Percentiles rank a stretch among this genome's conserved stretches.
These are phyloP conservation scores for Leucosporidium yakuticum DNA, from an alignment of 768 basidiomycete genomes.

Conservation along the genomic window DNA sequence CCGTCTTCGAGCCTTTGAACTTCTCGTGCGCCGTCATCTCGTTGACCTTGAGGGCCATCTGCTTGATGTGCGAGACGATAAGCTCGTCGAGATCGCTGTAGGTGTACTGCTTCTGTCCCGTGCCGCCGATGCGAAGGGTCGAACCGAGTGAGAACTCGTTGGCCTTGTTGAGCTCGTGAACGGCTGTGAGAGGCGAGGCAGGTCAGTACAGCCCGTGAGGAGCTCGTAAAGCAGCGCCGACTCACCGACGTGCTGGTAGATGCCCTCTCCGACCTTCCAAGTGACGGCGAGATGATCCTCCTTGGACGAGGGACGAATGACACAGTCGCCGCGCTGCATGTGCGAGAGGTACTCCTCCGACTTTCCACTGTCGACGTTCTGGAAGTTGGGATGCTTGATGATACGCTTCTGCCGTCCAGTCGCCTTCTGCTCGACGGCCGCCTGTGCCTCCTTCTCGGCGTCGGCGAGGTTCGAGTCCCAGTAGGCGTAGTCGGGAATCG, in stretches of 20 bases:
- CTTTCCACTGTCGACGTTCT: conserved; percentile 81
- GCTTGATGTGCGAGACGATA: conserved; percentile 92
- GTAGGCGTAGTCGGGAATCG: conserved; percentile 38
- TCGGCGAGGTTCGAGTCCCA: conserved; percentile 38
- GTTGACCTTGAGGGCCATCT: conserved; percentile 86
- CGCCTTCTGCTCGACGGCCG: conserved; percentile 61
- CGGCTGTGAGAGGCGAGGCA: conserved; percentile 36
- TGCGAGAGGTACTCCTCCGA: conserved; percentile 84
- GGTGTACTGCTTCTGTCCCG: conserved; percentile 50
- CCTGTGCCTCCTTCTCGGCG: conserved; percentile 27
- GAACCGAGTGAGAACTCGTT: conserved; percentile 44
- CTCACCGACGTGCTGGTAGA: conserved; percentile 94
- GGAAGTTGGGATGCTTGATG: conserved; percentile 97
- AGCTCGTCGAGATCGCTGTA: conserved; percentile 94
- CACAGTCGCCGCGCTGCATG: conserved; percentile 89
- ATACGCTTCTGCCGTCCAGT: conserved; percentile 66
- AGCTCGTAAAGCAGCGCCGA: not conserved
- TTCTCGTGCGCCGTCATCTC: conserved; percentile 93
- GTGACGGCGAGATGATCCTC: conserved; percentile 89
- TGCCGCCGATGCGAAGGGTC: conserved; percentile 39
- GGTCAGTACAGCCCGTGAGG: not conserved
- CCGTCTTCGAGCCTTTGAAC: conserved; percentile 80
- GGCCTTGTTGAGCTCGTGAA: conserved; percentile 47
- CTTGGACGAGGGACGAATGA: conserved; percentile 92
- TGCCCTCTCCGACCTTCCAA: conserved; percentile 94